Conservation (phyloP, 192 early-diverging fungal species). For the Allomyces arbusculus region DNA sequence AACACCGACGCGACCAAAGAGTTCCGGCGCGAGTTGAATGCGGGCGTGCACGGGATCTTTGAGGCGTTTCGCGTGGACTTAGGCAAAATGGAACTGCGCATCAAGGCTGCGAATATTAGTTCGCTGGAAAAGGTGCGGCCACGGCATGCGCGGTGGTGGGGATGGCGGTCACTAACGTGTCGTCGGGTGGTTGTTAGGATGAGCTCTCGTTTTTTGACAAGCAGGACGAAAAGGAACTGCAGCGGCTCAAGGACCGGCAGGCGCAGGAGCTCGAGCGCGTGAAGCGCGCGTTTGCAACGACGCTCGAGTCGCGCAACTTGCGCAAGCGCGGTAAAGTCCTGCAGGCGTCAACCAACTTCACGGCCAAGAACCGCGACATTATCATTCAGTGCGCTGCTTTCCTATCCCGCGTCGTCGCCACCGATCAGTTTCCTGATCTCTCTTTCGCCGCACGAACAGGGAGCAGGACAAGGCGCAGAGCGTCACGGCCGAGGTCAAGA, state of each 20-base stretch:
- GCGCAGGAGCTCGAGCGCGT: background rate
- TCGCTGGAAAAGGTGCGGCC: background rate
- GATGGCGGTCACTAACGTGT: background rate
- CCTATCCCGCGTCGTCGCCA: too few species aligned
- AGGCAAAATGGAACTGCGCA: background rate
- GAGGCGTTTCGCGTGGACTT: background rate
- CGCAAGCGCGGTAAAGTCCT: background rate
- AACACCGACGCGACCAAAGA: background rate
- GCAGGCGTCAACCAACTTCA: background rate
- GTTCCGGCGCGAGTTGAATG: background rate
- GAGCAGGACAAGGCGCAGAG: background rate
- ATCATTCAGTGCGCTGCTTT: background rate
- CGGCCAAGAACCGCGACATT: background rate
- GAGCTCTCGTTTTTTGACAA: background rate
- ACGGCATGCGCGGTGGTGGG: background rate
- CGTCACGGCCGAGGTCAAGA: background rate
- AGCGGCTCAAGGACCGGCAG: background rate
- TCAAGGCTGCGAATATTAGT: background rate
- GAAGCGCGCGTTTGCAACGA: background rate
- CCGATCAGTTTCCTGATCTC: too few species aligned
- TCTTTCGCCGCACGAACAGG: too few species aligned
- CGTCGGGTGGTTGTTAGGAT: background rate
- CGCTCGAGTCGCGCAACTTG: background rate
- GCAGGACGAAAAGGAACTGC: background rate
- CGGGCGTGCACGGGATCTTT: background rate